phyloP scores from a whole-genome alignment of 805 yeast genomes.

The Teunomyces stri region DNA sequence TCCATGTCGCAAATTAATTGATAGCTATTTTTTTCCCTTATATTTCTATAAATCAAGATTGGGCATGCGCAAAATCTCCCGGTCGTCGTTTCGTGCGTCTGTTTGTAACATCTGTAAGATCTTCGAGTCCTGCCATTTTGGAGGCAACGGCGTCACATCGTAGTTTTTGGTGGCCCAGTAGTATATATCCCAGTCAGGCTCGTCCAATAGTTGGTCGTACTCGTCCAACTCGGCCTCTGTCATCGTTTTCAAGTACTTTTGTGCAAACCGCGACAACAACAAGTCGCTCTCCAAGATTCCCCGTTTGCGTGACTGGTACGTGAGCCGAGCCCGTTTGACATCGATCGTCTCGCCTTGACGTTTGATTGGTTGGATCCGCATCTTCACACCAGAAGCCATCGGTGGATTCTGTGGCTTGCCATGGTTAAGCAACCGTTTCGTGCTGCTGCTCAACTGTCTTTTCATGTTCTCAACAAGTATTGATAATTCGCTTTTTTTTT shows the following conservation, averaged over 20 bases:
- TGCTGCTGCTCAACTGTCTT: not conserved
- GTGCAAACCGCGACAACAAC: slow-evolving; percentile 80
- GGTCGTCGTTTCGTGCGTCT: slow-evolving; percentile 68
- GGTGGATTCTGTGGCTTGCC: slow-evolving; percentile 45
- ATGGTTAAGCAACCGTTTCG: slow-evolving; percentile 19
- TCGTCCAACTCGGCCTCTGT: slow-evolving; percentile 70
- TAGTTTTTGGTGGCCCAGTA: slow-evolving; percentile 94
- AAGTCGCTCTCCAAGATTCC: slow-evolving; percentile 94
- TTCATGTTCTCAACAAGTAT: not conserved
- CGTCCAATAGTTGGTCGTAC: slow-evolving; percentile 81
- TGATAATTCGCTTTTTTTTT: not conserved
- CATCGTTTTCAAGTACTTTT: slow-evolving; percentile 61
- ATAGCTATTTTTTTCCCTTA: too few species aligned
- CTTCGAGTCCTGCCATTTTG: slow-evolving; percentile 71
- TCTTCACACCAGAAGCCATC: slow-evolving; percentile 44
- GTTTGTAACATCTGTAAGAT: slow-evolving; percentile 67
- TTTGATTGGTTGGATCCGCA: slow-evolving; percentile 75
- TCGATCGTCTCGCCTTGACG: slow-evolving; percentile 72
- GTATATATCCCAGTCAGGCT: slow-evolving; percentile 98
- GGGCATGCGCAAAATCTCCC: slow-evolving; percentile 86
- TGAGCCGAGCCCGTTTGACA: slow-evolving; percentile 77
- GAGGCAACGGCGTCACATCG: slow-evolving; percentile 82
- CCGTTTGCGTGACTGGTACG: slow-evolving; percentile 90
- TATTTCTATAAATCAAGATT: not conserved
- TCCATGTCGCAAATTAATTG: not conserved